Percentiles rank a stretch among this genome's conserved stretches.
phyloP scores from a whole-genome alignment of 331 rosid species.

The Telfairia occidentalis region DNA sequence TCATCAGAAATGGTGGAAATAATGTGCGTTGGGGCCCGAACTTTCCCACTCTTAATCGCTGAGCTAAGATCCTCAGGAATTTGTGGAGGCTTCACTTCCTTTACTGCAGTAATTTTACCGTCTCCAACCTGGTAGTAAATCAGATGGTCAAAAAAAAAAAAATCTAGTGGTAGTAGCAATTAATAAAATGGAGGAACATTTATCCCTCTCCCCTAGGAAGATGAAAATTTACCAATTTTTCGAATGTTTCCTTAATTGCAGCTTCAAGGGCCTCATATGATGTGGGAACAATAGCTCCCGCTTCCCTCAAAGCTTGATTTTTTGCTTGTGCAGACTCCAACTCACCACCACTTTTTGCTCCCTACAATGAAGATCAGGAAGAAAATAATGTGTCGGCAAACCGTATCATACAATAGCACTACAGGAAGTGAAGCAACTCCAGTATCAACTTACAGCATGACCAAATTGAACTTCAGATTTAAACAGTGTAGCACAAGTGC shows the following conservation, averaged over 20 bases:
- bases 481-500: slow-evolving; percentile 94
- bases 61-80: slow-evolving; percentile 87
- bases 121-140: slow-evolving; percentile 41
- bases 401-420: background rate
- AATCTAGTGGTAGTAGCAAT: background rate
- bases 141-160: background rate
- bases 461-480: slow-evolving; percentile 99
- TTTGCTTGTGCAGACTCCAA: slow-evolving; percentile 97
- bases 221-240: slow-evolving; percentile 50
- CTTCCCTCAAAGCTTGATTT: slow-evolving; percentile 86
- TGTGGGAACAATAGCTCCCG: slow-evolving; percentile 95
- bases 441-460: slow-evolving; percentile 73
- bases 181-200: background rate
- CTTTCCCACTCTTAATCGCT: slow-evolving; percentile 93
- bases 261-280: slow-evolving; percentile 80
- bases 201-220: background rate
- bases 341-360: slow-evolving; percentile 99
- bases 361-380: slow-evolving; percentile 35
- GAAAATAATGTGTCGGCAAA: slow-evolving; percentile 13
- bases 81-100: slow-evolving; percentile 87
- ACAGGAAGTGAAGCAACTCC: slow-evolving; percentile 16
- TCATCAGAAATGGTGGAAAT: slow-evolving; percentile 98
- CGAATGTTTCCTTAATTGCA: slow-evolving; percentile 72
- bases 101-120: slow-evolving; percentile 59
- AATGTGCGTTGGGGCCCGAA: slow-evolving; percentile 95